Conservation (phyloP, 2,329 filamentous ascomycete species). For the Pezizomycotina sp. region DNA sequence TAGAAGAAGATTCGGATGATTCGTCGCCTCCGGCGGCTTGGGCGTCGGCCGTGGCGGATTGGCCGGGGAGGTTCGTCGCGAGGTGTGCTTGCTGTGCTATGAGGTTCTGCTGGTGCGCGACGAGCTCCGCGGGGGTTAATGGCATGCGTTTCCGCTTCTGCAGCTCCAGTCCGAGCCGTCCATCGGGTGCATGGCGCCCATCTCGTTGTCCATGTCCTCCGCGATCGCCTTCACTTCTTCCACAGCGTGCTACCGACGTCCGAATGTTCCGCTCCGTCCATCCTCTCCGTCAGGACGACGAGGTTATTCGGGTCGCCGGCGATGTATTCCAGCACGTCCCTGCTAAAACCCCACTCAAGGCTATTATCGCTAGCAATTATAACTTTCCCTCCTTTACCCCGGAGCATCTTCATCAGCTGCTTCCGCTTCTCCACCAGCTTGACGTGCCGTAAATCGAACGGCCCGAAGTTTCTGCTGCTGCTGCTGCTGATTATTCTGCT, state of each 20-base stretch:
- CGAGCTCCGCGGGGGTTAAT: conserved; percentile 58
- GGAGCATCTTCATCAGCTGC: conserved; percentile 56
- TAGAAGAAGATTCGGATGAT: conserved; percentile 67
- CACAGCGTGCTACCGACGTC: conserved; percentile 63
- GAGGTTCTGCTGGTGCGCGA: conserved; percentile 79
- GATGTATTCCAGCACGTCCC: conserved; percentile 56
- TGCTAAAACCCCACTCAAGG: conserved; percentile 89
- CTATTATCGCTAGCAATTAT: conserved; percentile 83
- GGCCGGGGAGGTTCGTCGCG: too few relatives aligned
- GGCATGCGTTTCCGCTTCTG: conserved; percentile 45
- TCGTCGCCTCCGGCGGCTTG: conserved; percentile 65
- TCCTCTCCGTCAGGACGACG: conserved; percentile 70
- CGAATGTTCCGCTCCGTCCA: conserved; percentile 42
- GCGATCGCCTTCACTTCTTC: conserved; percentile 35
- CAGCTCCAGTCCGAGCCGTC: conserved; percentile 44
- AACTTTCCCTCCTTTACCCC: conserved; percentile 44
- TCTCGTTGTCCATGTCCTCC: conserved; percentile 13
- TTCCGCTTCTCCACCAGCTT: conserved; percentile 67
- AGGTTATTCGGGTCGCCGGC: conserved; percentile 65
- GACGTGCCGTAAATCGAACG: conserved; percentile 80
- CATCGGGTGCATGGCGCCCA: conserved; percentile 28
- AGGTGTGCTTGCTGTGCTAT: conserved; percentile 76
- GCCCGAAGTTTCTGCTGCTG: conserved; percentile 41
- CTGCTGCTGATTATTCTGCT: conserved; percentile 5
- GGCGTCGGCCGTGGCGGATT: conserved; percentile 48